Percentiles rank a stretch among this genome's conserved stretches.
Conservation (phyloP, 2,329 filamentous ascomycete species). For the Fusarium sulawesiense region DNA sequence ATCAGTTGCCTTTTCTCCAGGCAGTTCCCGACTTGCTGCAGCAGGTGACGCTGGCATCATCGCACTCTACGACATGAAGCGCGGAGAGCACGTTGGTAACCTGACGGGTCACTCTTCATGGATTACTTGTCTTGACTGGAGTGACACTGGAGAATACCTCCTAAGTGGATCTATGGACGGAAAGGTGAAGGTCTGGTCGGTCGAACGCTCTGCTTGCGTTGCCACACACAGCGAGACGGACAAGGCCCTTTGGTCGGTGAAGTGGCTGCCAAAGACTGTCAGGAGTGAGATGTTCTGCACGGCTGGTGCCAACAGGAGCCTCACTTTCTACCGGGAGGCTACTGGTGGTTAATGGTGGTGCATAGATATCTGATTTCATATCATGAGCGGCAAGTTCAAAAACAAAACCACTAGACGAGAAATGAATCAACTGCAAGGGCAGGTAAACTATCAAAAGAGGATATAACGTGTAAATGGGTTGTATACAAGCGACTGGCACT, state of each 20-base stretch:
- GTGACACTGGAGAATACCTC: conserved; percentile 89
- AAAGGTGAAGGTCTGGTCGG: conserved; percentile 95
- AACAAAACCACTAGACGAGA: background rate
- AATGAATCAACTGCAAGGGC: background rate
- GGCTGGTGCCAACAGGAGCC: conserved; percentile 78
- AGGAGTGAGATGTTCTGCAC: conserved; percentile 81
- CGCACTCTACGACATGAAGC: conserved; percentile 89
- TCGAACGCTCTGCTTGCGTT: conserved; percentile 85
- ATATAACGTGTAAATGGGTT: background rate
- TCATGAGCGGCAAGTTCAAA: background rate
- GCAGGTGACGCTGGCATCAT: conserved; percentile 91
- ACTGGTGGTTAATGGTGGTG: conserved; percentile 51
- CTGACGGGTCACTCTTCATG: conserved; percentile 83
- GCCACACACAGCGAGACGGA: conserved; percentile 94
- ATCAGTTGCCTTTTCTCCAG: conserved; percentile 87
- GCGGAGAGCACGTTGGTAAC: conserved; percentile 92
- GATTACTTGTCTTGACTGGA: conserved; percentile 95
- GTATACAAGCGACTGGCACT: background rate
- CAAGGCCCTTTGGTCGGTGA: conserved; percentile 83
- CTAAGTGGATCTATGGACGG: conserved; percentile 91
- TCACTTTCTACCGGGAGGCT: conserved; percentile 87
- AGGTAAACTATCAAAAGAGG: background rate
- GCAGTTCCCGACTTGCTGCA: conserved; percentile 84
- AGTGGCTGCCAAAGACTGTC: conserved; percentile 80
- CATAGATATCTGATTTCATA: background rate